Percentiles rank a stretch among this genome's conserved stretches.
phyloP scores from a whole-genome alignment of 768 basidiomycete species.

The Tricholoma furcatifolium region DNA sequence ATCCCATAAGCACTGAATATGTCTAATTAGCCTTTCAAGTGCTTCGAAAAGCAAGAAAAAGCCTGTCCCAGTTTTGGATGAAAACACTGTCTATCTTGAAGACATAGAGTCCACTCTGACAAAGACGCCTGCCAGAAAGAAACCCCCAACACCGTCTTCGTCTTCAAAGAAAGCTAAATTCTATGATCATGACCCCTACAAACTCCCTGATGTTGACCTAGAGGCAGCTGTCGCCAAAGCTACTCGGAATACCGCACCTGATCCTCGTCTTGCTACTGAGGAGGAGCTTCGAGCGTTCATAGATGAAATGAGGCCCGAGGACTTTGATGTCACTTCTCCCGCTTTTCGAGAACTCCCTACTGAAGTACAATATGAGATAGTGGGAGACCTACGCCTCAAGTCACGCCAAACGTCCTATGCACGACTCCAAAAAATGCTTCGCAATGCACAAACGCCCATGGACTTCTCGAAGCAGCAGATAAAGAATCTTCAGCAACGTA shows the following conservation, averaged over 20 bases:
- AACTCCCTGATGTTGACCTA: constrained; percentile 80
- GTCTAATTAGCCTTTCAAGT: neutral
- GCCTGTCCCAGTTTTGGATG: constrained; percentile 49
- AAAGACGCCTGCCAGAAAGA: constrained; percentile 49
- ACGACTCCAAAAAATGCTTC: constrained; percentile 89
- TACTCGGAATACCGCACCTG: constrained; percentile 61
- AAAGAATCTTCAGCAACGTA: constrained; percentile 83
- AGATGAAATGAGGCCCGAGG: constrained; percentile 93
- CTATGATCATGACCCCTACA: constrained; percentile 88
- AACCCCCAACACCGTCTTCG: constrained; percentile 40
- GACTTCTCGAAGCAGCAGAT: constrained; percentile 99
- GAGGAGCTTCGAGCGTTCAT: constrained; percentile 92
- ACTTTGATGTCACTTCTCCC: constrained; percentile 88
- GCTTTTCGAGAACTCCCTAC: constrained; percentile 92
- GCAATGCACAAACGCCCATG: constrained; percentile 72
- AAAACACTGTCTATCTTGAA: constrained; percentile 84
- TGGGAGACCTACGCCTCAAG: constrained; percentile 92
- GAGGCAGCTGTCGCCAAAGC: constrained; percentile 61
- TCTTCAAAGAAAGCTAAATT: constrained; percentile 63
- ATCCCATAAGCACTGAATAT: neutral
- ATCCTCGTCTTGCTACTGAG: constrained; percentile 94
- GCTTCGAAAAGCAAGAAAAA: constrained; percentile 46
- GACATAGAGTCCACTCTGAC: constrained; percentile 63
- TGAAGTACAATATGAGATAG: constrained; percentile 97
- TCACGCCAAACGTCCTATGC: constrained; percentile 93